These are phyloP conservation scores for Linnemannia elongata DNA, from an alignment of 192 early-diverging fungal genomes.

Conservation along the genomic window DNA sequence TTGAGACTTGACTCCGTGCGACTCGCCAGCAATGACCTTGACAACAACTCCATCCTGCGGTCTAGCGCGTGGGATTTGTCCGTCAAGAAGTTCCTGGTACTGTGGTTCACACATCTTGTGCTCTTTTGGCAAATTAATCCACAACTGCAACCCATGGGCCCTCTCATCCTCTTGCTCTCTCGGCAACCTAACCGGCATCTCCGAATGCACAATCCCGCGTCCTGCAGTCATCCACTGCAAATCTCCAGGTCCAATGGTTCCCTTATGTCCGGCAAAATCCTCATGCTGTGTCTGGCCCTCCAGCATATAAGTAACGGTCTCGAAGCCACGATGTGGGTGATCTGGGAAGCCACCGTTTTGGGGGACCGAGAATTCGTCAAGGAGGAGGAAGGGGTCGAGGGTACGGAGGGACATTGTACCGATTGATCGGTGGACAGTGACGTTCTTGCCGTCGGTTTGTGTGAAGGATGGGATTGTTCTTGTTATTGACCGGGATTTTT, in stretches of 20 bases:
- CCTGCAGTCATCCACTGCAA: conserved; percentile 82
- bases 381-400: background rate
- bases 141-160: conserved; percentile 65
- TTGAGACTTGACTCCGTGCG: conserved; percentile 25
- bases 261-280: conserved; percentile 68
- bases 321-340: conserved; percentile 77
- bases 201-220: conserved; percentile 71
- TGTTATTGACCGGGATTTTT: conserved; percentile 3
- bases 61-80: conserved; percentile 27
- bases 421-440: background rate
- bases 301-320: conserved; percentile 75
- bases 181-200: conserved; percentile 49
- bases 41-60: conserved; percentile 3
- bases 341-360: conserved; percentile 41
- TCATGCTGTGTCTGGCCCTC: conserved; percentile 67
- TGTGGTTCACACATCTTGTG: conserved; percentile 66
- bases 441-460: conserved; percentile 1
- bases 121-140: conserved; percentile 70
- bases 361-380: background rate
- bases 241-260: conserved; percentile 61
- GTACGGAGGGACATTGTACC: background rate
- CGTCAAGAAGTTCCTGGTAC: conserved; percentile 41
- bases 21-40: conserved; percentile 47
- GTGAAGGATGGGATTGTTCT: background rate
- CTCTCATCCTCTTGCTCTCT: background rate